Evolutionary conservation across 176 grass and related monocot genomes (phyloP), one percentile per base, ranked within the genome.

Genomic region (Ensete glaucum): DNA sequence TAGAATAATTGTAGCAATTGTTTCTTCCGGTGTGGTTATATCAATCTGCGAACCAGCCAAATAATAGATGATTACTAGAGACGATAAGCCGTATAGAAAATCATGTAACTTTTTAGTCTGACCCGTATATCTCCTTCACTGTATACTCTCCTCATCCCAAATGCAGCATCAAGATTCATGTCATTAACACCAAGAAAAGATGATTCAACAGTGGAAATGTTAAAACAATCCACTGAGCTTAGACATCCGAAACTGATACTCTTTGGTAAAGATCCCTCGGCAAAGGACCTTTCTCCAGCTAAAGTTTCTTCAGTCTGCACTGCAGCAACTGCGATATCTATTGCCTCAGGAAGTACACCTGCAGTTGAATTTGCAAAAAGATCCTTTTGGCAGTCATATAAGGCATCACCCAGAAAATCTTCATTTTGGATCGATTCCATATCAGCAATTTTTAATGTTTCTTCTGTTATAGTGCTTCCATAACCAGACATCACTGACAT

Each of bases 81-180:
- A 69, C 10, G 8, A 19, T 21, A 20, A 71, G 17, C 14, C 13
- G 19, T 1, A 19, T 19, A 70, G 11, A 49, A 50, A 10, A 13
- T 17, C 8, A 10, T 50, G 69, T 43, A 73, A 49, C 10, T 21
- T 19, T 67, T 63, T n/a, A 19, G 1, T 20, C 80, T 54, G 58
- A 98, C 95, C 95, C 94, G 77, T 71, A 98, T 98, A 84, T 98
- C 95, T 67, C 95, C 95, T 80, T 98, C 95, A 52, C 95, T 98
- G 60, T 84, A 93, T 56, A 88, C 86, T 54, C 90, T 91, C 78
- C 95, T 83, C 69, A 98, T 54, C 58, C 88, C 90, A 78, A 89
- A 91, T 11, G 82, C 95, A 52, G 75, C 72, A 71, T 94, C 95
- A 54, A 98, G 83, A 85, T 94, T 91, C 16, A 91, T 25, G n/a